Evolutionary conservation across 768 basidiomycete genomes (phyloP).

Genomic region (Plicaturopsis crispa): DNA sequence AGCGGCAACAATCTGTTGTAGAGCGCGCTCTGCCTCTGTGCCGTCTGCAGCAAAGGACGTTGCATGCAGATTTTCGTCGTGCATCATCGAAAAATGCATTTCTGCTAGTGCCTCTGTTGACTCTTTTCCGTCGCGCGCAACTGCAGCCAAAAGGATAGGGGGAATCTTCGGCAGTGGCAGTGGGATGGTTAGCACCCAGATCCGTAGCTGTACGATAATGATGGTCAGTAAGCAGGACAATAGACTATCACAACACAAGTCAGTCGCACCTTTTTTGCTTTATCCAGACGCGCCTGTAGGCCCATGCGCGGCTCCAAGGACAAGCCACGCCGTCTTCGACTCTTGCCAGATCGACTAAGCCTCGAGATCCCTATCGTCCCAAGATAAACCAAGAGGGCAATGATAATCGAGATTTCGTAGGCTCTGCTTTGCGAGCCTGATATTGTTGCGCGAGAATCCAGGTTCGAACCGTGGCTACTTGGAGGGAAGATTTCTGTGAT

Average conservation of each 20-base stretch:
- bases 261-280: constrained; percentile 12
- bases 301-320: constrained; percentile 9
- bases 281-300: constrained; percentile 6
- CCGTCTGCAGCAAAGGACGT: constrained; percentile 7
- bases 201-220: constrained; percentile 2
- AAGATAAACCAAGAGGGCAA: constrained; percentile 10
- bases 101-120: not conserved
- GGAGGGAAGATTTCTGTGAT: constrained; percentile 7
- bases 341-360: constrained; percentile 7
- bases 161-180: constrained; percentile 9
- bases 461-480: constrained; percentile 8
- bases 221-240: not conserved
- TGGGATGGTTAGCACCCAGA: constrained; percentile 7
- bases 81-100: not conserved
- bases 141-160: constrained; percentile 6
- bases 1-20: not conserved
- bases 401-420: constrained; percentile 7
- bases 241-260: not conserved
- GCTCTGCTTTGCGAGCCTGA: constrained; percentile 1
- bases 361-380: constrained; percentile 14
- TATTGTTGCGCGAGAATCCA: constrained; percentile 7
- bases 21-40: constrained; percentile 3
- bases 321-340: constrained; percentile 8
- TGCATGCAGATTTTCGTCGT: not conserved
- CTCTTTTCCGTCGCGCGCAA: not conserved